These are phyloP conservation scores for Albifimbria verrucaria DNA, from an alignment of 2,329 filamentous ascomycete species.

Conservation along the genomic window DNA sequence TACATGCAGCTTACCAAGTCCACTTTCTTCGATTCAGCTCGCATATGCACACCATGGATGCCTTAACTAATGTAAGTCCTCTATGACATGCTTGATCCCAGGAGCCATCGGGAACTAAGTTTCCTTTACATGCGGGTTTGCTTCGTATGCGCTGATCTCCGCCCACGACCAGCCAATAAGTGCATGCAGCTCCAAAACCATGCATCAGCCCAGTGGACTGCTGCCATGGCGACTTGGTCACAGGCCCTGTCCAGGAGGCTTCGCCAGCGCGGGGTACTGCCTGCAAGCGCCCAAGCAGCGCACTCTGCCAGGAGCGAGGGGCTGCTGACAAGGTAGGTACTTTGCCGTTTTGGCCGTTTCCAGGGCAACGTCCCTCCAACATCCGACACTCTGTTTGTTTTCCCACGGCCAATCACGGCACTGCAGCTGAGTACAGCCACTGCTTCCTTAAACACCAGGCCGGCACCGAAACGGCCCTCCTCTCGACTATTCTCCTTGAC, in stretches of 20 bases:
- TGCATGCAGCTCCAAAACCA: constrained; percentile 1
- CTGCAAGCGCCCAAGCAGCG: neutral
- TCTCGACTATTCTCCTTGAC: constrained; percentile 17
- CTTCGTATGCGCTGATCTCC: neutral
- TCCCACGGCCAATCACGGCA: constrained; percentile 25
- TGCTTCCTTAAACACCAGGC: constrained; percentile 29
- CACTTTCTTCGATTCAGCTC: no score
- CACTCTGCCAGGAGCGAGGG: neutral
- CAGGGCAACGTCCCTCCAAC: constrained; percentile 19
- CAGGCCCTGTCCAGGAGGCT: neutral
- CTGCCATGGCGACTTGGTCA: constrained; percentile 27
- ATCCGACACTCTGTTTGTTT: constrained; percentile 25
- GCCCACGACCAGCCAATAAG: constrained; percentile 14
- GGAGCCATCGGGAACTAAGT: neutral
- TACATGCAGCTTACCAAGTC: no score
- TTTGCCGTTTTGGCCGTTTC: constrained; percentile 13
- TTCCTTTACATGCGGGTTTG: neutral
- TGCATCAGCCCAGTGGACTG: constrained; percentile 1
- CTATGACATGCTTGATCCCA: neutral
- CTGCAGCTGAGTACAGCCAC: constrained; percentile 12
- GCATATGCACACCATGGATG: neutral
- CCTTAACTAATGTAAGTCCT: neutral
- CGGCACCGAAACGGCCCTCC: constrained; percentile 18
- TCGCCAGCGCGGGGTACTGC: neutral
- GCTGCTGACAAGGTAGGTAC: neutral